These are phyloP conservation scores for Penicillium sclerotigenum DNA, from an alignment of 2,329 filamentous ascomycete genomes.

Conservation along the genomic window DNA sequence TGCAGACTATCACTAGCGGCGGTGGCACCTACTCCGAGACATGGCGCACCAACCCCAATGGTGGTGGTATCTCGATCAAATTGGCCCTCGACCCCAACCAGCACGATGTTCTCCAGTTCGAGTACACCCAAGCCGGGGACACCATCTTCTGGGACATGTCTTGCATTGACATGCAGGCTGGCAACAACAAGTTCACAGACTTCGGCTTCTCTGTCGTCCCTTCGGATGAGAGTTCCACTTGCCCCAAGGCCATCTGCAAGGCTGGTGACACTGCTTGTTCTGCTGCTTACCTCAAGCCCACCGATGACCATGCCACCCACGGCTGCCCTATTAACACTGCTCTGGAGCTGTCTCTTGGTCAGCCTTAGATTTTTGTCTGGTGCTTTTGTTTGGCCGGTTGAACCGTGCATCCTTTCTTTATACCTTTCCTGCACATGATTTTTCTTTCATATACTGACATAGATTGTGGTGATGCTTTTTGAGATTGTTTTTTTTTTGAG, in stretches of 20 bases:
- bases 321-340: slow-evolving; percentile 37
- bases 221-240: slow-evolving; percentile 26
- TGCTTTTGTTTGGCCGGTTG: slow-evolving; percentile 19
- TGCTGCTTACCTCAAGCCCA: slow-evolving; percentile 40
- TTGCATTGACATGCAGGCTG: slow-evolving; percentile 34
- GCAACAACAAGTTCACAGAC: slow-evolving; percentile 34
- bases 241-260: slow-evolving; percentile 35
- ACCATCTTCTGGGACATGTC: slow-evolving; percentile 43
- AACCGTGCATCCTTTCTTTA: slow-evolving; percentile 22
- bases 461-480: background rate
- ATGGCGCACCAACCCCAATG: slow-evolving; percentile 37
- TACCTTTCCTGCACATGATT: background rate
- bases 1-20: slow-evolving; percentile 33
- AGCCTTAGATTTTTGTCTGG: slow-evolving; percentile 11
- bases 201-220: slow-evolving; percentile 37
- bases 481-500: background rate
- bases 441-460: background rate
- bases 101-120: slow-evolving; percentile 42
- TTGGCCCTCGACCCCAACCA: slow-evolving; percentile 32
- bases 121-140: slow-evolving; percentile 35
- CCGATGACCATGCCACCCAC: slow-evolving; percentile 43
- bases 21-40: slow-evolving; percentile 37
- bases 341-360: slow-evolving; percentile 36
- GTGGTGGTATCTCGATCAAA: slow-evolving; percentile 45
- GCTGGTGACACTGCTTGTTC: slow-evolving; percentile 37